Conservation (phyloP, 768 basidiomycete genomes). For the Coprinopsis cinerea region DNA sequence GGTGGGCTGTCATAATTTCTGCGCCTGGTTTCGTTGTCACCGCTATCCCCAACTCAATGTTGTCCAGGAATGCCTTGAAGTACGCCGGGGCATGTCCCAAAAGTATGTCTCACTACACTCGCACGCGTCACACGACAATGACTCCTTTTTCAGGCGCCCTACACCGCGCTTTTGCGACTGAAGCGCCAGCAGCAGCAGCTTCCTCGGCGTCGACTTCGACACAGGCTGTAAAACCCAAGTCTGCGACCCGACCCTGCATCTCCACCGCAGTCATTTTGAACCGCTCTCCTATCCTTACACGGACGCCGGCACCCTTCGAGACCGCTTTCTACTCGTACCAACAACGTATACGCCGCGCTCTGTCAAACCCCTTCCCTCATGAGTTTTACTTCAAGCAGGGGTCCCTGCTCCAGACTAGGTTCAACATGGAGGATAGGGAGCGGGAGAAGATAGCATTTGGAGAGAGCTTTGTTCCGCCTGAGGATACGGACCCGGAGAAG, state of each 20-base stretch:
- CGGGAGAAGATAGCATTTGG: constrained; percentile 77
- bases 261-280: constrained; percentile 69
- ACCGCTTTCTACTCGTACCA: constrained; percentile 81
- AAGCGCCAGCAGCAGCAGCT: constrained; percentile 20
- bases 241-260: constrained; percentile 31
- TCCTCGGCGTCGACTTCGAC: constrained; percentile 17
- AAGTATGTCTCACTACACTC: constrained; percentile 2
- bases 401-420: constrained; percentile 76
- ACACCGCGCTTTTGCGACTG: constrained; percentile 40
- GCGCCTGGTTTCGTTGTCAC: not conserved
- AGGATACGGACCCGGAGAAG: constrained; percentile 40
- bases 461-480: constrained; percentile 42
- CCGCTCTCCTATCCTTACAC: constrained; percentile 70
- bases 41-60: not conserved
- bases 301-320: constrained; percentile 69
- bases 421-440: constrained; percentile 66
- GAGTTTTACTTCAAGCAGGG: constrained; percentile 95
- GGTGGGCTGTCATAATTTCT: not conserved
- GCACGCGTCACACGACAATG: not conserved
- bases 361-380: constrained; percentile 83
- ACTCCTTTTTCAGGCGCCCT: constrained; percentile 13
- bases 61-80: constrained; percentile 10
- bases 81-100: constrained; percentile 2
- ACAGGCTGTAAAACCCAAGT: constrained; percentile 21
- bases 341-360: constrained; percentile 71